Evolutionary conservation across 2,329 filamentous ascomycete genomes (phyloP).

Genomic region (Pseudocercospora vitis): DNA sequence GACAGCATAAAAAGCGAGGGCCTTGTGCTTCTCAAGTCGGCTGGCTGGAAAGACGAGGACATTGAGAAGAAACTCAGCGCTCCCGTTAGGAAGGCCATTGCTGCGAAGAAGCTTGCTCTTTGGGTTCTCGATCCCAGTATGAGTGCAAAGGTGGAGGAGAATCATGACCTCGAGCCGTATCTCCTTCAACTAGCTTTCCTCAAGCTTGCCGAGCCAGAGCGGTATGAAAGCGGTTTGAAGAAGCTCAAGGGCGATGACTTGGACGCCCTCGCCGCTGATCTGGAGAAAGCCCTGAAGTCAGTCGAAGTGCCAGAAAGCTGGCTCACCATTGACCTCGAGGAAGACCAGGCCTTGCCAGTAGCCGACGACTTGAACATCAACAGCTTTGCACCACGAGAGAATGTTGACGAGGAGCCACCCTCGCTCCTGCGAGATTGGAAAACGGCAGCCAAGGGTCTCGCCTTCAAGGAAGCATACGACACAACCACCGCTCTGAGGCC

Average conservation of each 20-base stretch:
- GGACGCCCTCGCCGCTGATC: slow-evolving; percentile 59
- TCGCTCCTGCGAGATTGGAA: slow-evolving; percentile 74
- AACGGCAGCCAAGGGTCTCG: slow-evolving; percentile 78
- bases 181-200: slow-evolving; percentile 82
- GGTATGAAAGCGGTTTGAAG: slow-evolving; percentile 61
- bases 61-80: slow-evolving; percentile 80
- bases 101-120: slow-evolving; percentile 68
- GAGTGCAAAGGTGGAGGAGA: slow-evolving; percentile 66
- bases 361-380: slow-evolving; percentile 68
- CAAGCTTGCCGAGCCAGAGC: slow-evolving; percentile 68
- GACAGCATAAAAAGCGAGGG: slow-evolving; percentile 46
- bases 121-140: slow-evolving; percentile 72
- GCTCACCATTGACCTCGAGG: slow-evolving; percentile 67
- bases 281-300: slow-evolving; percentile 69
- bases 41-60: slow-evolving; percentile 82
- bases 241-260: slow-evolving; percentile 66
- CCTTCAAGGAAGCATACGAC: slow-evolving; percentile 91
- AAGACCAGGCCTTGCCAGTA: slow-evolving; percentile 53
- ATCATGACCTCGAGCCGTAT: slow-evolving; percentile 61
- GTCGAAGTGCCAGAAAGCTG: slow-evolving; percentile 78
- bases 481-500: slow-evolving; percentile 74
- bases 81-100: slow-evolving; percentile 68
- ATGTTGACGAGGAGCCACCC: slow-evolving; percentile 68
- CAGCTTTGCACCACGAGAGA: slow-evolving; percentile 80
- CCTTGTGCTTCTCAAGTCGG: slow-evolving; percentile 59